phyloP scores from a whole-genome alignment of 73 alveolate species.

The Breviolum minutum region DNA sequence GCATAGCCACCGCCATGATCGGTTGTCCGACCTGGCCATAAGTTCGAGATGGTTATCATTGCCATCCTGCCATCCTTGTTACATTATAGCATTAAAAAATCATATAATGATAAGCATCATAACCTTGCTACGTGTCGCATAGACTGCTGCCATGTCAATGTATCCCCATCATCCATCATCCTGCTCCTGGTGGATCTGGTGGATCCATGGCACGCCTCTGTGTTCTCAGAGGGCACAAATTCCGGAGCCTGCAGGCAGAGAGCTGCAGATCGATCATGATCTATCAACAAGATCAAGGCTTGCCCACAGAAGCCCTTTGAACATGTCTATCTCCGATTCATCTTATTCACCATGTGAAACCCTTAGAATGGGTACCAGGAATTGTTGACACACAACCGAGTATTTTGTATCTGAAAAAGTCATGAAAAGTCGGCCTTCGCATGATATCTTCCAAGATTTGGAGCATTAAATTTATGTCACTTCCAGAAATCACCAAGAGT shows the following conservation, averaged over 20 bases:
- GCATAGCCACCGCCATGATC: background rate
- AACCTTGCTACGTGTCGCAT: background rate
- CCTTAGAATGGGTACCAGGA: background rate
- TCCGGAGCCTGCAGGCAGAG: conserved; percentile 34
- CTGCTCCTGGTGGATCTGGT: background rate
- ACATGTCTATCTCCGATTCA: too few species aligned
- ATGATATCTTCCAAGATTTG: too few species aligned
- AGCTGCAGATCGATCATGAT: too few species aligned
- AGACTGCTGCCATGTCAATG: too few species aligned
- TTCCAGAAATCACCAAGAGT: too few species aligned
- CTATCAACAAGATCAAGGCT: too few species aligned
- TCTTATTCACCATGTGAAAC: too few species aligned
- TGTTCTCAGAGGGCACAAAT: background rate
- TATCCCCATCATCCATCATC: background rate
- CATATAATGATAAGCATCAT: background rate
- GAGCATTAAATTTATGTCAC: too few species aligned
- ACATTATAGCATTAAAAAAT: background rate
- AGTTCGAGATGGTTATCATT: too few species aligned
- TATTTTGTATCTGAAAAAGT: background rate
- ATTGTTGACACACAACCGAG: background rate
- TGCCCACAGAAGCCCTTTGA: too few species aligned
- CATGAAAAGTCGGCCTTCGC: background rate
- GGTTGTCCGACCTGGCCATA: background rate
- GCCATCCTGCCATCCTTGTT: background rate
- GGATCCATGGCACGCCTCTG: background rate